These are phyloP conservation scores for Porcisia hertigi DNA, from an alignment of 208 protist species.

Conservation along the genomic window DNA sequence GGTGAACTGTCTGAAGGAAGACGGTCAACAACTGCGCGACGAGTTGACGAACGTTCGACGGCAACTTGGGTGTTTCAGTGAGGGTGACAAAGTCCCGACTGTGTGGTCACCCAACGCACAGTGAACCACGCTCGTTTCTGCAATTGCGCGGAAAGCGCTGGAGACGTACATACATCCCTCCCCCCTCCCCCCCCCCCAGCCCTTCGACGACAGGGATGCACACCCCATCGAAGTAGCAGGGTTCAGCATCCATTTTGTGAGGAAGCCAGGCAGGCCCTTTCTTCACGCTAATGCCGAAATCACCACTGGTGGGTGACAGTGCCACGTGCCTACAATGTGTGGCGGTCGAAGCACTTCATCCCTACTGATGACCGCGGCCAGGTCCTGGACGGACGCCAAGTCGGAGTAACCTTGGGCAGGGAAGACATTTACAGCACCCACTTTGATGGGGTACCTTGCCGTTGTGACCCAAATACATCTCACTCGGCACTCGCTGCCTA, in stretches of 20 bases:
- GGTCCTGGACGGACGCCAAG: not conserved
- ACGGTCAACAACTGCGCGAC: conserved; percentile 14
- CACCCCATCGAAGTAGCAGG: not conserved
- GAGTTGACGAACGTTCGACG: conserved; percentile 11
- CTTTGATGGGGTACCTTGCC: not conserved
- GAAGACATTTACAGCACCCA: not conserved
- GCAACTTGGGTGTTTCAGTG: not conserved
- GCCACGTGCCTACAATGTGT: not conserved
- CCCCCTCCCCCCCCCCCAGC: not conserved
- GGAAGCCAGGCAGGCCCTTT: not conserved
- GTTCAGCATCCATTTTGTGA: not conserved
- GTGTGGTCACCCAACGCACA: not conserved
- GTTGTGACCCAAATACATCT: not conserved
- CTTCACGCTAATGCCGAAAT: not conserved
- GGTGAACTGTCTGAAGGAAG: conserved; percentile 24
- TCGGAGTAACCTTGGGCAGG: not conserved
- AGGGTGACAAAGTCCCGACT: not conserved
- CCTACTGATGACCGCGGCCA: not conserved
- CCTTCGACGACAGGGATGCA: not conserved
- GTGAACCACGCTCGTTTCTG: not conserved
- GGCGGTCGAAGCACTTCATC: not conserved
- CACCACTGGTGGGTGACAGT: not conserved
- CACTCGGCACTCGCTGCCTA: not conserved
- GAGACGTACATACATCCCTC: not conserved
- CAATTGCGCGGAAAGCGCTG: not conserved